These are phyloP conservation scores for Piloderma croceum DNA, from an alignment of 768 basidiomycete genomes.

Conservation along the genomic window DNA sequence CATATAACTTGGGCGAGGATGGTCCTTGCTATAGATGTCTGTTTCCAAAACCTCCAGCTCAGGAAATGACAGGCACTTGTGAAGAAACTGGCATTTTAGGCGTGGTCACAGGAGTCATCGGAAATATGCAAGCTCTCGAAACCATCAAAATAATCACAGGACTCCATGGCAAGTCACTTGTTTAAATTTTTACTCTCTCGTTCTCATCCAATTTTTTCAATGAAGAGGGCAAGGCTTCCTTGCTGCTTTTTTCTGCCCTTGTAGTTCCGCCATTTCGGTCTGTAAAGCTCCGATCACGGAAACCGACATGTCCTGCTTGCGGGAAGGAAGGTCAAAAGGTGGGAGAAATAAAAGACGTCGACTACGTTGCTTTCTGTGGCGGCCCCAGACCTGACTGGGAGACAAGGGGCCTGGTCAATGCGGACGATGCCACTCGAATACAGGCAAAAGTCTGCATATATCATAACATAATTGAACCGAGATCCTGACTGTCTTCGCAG, in stretches of 20 bases:
- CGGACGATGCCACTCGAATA: slow-evolving; percentile 38
- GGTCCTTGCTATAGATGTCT: slow-evolving; percentile 94
- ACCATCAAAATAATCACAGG: slow-evolving; percentile 74
- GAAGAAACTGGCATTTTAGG: slow-evolving; percentile 89
- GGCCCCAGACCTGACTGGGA: slow-evolving; percentile 66
- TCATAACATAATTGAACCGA: too few species aligned
- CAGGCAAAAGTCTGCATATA: slow-evolving; percentile 34
- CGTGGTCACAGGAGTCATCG: slow-evolving; percentile 83
- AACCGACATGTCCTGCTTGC: slow-evolving; percentile 72
- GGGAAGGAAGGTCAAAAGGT: slow-evolving; percentile 42
- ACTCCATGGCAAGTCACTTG: slow-evolving; percentile 45
- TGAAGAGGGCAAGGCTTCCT: slow-evolving; percentile 52
- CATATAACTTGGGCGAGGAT: slow-evolving; percentile 60
- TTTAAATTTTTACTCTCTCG: slow-evolving; percentile 6
- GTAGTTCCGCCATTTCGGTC: slow-evolving; percentile 68
- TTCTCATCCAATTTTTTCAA: slow-evolving; percentile 1
- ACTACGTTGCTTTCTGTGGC: slow-evolving; percentile 87
- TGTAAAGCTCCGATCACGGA: slow-evolving; percentile 72
- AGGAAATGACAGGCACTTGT: slow-evolving; percentile 64
- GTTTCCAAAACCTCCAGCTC: slow-evolving; percentile 75
- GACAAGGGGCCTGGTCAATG: slow-evolving; percentile 40
- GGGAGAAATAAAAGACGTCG: slow-evolving; percentile 48
- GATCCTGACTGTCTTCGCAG: too few species aligned
- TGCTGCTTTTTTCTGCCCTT: slow-evolving; percentile 74
- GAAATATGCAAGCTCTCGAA: slow-evolving; percentile 85